Conservation (phyloP, 2,329 filamentous ascomycete genomes). For the Stachybotrys echinatus region DNA sequence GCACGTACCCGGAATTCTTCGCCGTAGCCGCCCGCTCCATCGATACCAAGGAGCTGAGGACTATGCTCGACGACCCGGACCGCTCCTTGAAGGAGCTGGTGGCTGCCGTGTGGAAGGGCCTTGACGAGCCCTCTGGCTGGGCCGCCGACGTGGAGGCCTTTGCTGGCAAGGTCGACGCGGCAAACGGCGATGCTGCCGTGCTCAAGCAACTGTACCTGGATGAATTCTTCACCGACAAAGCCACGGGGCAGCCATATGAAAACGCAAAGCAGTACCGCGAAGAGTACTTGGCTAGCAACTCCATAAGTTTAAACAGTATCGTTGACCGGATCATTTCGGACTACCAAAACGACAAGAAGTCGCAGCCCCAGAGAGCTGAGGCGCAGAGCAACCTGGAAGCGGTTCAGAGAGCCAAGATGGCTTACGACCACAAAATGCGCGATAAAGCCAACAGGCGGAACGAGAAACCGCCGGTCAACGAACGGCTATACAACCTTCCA, state of each 20-base stretch:
- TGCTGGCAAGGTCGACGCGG: slow-evolving; percentile 23
- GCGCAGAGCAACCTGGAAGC: slow-evolving; percentile 37
- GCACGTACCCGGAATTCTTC: slow-evolving; percentile 32
- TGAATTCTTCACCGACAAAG: slow-evolving; percentile 33
- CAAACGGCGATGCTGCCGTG: slow-evolving; percentile 22
- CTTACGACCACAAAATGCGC: slow-evolving; percentile 39
- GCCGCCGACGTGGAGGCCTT: slow-evolving; percentile 26
- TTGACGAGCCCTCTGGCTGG: slow-evolving; percentile 27
- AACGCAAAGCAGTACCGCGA: slow-evolving; percentile 34
- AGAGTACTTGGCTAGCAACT: slow-evolving; percentile 20
- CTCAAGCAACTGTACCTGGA: slow-evolving; percentile 33
- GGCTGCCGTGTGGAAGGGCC: slow-evolving; percentile 27
- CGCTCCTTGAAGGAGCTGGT: slow-evolving; percentile 30
- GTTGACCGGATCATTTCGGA: slow-evolving; percentile 26
- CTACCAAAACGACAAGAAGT: slow-evolving; percentile 20
- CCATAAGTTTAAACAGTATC: slow-evolving; percentile 24
- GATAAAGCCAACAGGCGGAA: slow-evolving; percentile 27
- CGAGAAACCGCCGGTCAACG: slow-evolving; percentile 19
- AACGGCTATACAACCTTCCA: slow-evolving; percentile 30
- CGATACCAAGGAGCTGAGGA: slow-evolving; percentile 24
- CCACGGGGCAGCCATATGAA: slow-evolving; percentile 25
- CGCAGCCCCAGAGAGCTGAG: slow-evolving; percentile 30
- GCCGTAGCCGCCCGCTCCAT: slow-evolving; percentile 21
- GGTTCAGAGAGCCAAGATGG: slow-evolving; percentile 40
- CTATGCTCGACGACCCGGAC: slow-evolving; percentile 31